Evolutionary conservation across 768 basidiomycete species (phyloP), one percentile per base, ranked within the genome.

Genomic region (Naganishia onofrii): DNA sequence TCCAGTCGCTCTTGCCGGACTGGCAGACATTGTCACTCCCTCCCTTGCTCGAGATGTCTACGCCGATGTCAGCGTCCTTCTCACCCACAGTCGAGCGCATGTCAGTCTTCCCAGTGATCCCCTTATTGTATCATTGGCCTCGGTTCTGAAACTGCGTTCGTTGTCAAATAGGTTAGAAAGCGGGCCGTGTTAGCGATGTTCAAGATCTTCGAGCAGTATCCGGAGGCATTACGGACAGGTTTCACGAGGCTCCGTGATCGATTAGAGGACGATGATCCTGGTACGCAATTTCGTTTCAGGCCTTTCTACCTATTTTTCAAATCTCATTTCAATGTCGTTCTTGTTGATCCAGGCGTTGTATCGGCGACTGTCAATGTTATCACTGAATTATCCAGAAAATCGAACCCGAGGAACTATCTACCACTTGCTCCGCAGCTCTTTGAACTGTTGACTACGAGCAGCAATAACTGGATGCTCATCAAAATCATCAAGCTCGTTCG

Each of bases 381-480:
- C 6, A 95, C 93, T 78, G 96, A 99, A 82, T 85, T 97, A 44
- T 90, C 91, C 15, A 86, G 91, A 69, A 84, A 86, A 54, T 77
- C 78, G 32, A 88, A 88, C 71, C 92, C 94, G 9, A 82, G 83
- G 70, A 90, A 90, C 70, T 93, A 92, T 77, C 84, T 99, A 9
- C 84, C 88, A 3, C 82, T 99, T 48, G 96, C 95, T 1, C 96
- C 96, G 12, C 90, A 91, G 74, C 81, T 98, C 66, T 99, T 98
- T 80, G 92, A 91, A 76, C 85, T 98, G 13, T 83, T 99, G 70
- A 96, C 92, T 0, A 92, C 89, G 1, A 93, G 93, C 13, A 90
- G 91, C 12, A 98, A 99, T 80, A 99, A 99, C 76, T 99, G 96
- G 96, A 95, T 98, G 92, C 85, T 99, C 70, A 99, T 99, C 81